Evolutionary conservation across 148 eudicot species (phyloP).

Genomic region (Dianthus caryophyllus): DNA sequence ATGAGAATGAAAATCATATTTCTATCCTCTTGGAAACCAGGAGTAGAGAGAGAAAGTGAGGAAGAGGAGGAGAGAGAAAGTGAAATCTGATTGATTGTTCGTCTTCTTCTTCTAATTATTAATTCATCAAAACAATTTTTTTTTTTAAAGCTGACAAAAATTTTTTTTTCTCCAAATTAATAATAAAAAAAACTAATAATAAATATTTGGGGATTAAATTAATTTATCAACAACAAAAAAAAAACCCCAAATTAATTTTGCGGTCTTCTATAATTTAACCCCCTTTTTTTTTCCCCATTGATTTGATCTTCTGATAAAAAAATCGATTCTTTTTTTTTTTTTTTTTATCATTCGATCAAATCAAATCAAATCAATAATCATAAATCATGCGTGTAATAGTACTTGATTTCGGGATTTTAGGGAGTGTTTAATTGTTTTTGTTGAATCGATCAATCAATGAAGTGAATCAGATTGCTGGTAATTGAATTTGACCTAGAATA

Average conservation of each 20-base stretch:
- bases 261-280: not conserved
- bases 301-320: slow-evolving; percentile 11
- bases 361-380: not conserved
- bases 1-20: slow-evolving; percentile 21
- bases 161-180: slow-evolving; percentile 18
- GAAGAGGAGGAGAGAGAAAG: slow-evolving; percentile 22
- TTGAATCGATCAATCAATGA: slow-evolving; percentile 9
- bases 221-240: no score
- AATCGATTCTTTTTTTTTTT: not conserved
- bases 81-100: slow-evolving; percentile 33
- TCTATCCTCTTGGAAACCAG: slow-evolving; percentile 34
- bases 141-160: slow-evolving; percentile 32
- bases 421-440: no score
- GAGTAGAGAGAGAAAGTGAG: not conserved
- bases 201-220: no score
- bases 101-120: no score
- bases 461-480: slow-evolving; percentile 16
- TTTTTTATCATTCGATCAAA: slow-evolving; percentile 15
- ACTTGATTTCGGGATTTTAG: not conserved
- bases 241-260: not conserved
- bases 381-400: not conserved
- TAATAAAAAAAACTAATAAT: no score
- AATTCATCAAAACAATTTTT: no score
- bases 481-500: slow-evolving; percentile 22
- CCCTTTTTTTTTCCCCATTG: not conserved